These are phyloP conservation scores for Gossypium longicalyx DNA, from an alignment of 345 rosid genomes.

Conservation along the genomic window DNA sequence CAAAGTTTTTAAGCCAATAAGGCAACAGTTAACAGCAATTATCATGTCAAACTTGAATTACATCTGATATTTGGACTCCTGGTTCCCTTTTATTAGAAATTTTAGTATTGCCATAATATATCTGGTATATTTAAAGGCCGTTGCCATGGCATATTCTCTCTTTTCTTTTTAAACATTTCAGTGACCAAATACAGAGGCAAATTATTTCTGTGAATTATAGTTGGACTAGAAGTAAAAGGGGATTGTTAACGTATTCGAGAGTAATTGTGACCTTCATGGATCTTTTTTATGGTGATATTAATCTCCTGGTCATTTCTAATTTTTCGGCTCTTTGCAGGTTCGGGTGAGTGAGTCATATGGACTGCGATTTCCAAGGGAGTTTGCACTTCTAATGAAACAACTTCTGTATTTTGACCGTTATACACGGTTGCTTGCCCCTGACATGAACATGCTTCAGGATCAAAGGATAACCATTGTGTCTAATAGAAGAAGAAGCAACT, in stretches of 20 bases:
- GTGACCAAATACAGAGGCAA: not conserved
- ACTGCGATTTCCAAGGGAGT: conserved; percentile 82
- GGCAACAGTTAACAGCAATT: not conserved
- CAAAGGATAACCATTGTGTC: conserved; percentile 82
- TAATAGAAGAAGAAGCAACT: conserved; percentile 51
- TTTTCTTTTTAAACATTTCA: not conserved
- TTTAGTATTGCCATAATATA: not conserved
- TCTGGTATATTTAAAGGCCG: not conserved
- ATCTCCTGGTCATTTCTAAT: not conserved
- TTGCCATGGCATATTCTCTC: not conserved
- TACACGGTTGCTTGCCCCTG: conserved; percentile 83
- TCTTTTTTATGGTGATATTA: not conserved
- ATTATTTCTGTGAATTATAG: not conserved
- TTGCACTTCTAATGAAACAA: conserved; percentile 97
- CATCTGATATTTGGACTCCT: not conserved
- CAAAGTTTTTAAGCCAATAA: not conserved
- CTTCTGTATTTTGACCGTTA: conserved; percentile 93
- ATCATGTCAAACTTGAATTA: not conserved
- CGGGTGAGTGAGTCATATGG: conserved; percentile 90
- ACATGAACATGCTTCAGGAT: conserved; percentile 93
- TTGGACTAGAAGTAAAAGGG: not conserved
- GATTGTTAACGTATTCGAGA: not conserved
- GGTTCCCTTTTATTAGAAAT: not conserved
- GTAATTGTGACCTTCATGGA: not conserved
- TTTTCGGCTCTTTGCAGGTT: conserved; percentile 38